Evolutionary conservation across 164 flowering plant genomes (phyloP).

Genomic region (grape (Vitis vinifera)): DNA sequence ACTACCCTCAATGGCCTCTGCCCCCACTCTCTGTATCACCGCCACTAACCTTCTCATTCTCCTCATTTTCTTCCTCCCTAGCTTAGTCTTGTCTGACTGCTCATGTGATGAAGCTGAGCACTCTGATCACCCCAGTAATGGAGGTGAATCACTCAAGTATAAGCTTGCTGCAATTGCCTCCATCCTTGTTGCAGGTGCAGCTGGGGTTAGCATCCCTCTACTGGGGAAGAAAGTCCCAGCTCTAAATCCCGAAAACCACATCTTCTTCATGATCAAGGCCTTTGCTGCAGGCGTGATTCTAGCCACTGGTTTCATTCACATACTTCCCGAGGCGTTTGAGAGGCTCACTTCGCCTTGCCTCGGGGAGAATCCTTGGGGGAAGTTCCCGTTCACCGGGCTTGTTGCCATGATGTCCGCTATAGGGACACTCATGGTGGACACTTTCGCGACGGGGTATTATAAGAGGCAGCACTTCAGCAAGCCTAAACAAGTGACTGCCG

Average conservation of each 20-base stretch:
- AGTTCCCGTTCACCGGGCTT: constrained; percentile 39
- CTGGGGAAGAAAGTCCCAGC: constrained; percentile 22
- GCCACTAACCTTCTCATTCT: background rate
- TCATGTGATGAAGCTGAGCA: constrained; percentile 14
- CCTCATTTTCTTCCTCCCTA: constrained; percentile 11
- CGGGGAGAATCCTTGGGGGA: constrained; percentile 24
- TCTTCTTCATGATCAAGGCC: constrained; percentile 42
- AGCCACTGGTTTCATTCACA: constrained; percentile 40
- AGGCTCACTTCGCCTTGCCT: constrained; percentile 31
- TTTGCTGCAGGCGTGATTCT: constrained; percentile 51
- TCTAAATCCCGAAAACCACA: constrained; percentile 30
- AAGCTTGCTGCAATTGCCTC: constrained; percentile 25
- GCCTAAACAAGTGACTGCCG: background rate
- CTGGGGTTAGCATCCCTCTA: constrained; percentile 38
- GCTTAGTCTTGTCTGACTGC: constrained; percentile 25
- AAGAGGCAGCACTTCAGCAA: constrained; percentile 16
- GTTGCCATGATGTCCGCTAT: constrained; percentile 41
- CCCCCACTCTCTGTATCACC: too few species aligned
- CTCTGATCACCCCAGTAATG: background rate
- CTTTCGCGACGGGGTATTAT: constrained; percentile 31
- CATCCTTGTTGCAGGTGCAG: constrained; percentile 31
- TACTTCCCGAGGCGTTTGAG: constrained; percentile 31
- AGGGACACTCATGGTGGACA: constrained; percentile 31
- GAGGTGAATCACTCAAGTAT: constrained; percentile 19
- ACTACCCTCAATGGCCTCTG: too few species aligned